Conservation (phyloP, 139 green algal genomes). For the Chlorella sp. region DNA sequence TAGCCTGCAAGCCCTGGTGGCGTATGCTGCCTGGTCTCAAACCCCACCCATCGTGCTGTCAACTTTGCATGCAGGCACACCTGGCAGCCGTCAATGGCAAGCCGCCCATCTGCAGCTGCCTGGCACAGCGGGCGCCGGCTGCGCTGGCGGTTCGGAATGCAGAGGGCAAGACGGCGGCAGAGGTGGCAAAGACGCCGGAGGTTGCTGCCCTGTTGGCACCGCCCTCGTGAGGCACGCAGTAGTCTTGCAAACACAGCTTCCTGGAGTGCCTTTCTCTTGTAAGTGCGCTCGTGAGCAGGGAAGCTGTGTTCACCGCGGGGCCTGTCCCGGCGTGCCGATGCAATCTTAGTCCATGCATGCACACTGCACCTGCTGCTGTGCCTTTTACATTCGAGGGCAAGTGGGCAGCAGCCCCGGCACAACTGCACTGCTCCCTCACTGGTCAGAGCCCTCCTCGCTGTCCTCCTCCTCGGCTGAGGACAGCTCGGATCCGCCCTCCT, state of each 20-base stretch:
- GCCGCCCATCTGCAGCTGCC: slow-evolving; percentile 7
- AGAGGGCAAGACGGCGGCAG: slow-evolving; percentile 22
- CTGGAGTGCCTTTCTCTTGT: too few species aligned
- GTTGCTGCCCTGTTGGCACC: background rate
- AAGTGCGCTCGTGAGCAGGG: too few species aligned
- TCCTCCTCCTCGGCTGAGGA: background rate
- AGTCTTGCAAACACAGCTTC: too few species aligned
- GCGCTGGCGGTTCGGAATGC: slow-evolving; percentile 8
- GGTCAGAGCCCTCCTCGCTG: background rate
- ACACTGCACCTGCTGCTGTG: background rate
- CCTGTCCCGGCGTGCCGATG: background rate
- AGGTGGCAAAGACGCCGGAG: slow-evolving; percentile 17
- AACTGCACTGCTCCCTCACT: background rate
- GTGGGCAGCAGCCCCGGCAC: too few species aligned
- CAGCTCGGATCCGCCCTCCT: too few species aligned
- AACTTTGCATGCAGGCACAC: too few species aligned
- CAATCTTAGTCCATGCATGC: background rate
- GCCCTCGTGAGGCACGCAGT: background rate
- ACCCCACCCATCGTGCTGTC: too few species aligned
- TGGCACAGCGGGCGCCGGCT: slow-evolving; percentile 5
- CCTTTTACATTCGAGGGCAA: too few species aligned
- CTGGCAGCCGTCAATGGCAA: slow-evolving; percentile 43
- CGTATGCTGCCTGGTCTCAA: too few species aligned
- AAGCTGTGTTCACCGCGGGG: background rate
- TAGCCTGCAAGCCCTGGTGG: too few species aligned